Base-by-base conservation (phyloP, 148 eudicot genomes). In the Amaranthus cruentus region DNA sequence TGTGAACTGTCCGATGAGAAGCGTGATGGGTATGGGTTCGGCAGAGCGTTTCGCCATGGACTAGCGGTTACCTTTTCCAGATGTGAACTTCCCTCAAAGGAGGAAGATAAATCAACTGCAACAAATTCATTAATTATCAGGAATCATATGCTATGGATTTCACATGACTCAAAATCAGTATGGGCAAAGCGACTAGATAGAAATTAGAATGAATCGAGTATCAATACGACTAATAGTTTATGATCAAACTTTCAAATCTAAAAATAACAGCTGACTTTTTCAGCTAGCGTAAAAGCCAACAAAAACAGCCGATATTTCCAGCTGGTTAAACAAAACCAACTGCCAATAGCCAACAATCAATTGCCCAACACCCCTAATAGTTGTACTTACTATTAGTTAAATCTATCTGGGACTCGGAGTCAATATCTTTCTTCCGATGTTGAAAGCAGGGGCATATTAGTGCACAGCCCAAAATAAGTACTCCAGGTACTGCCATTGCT, bases 71-170 rank as follows among this genome's bases (percentile, higher is more conserved):
- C 70, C 76, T 82, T 95, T 69, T 89, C 92, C 14, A 72, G 76
- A 75, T 81, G 74, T 56, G 85, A 51, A 76, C 63, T 81, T 85
- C 75, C 81, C 79, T 90, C 93, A 70, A 85, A 73, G 74, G 97
- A 87, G 13, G 91, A 86, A 75, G 84, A 77, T 57, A 96, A 86
- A 79, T 86, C 92, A 77, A 85, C 99, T 92, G 90, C 82, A 86
- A 52, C 49, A 70, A 62, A 77, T 54, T n/a, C 53, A 55, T 47
- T 18, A 67, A 11, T 56, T 49, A 58, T 67, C 28, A 66, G 72
- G 28, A 15, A 48, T 47, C 21, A 10, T 47, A 64, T 12, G 18
- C 6, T 44, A 64, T 0, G 10, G 5, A 64, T 46, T 64, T 43
- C 46, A 12, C 47, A 66, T 42, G 47, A 46, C 4, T 62, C 65